Evolutionary conservation across 805 yeast genomes (phyloP).

Genomic region (Yarrowia deformans): DNA sequence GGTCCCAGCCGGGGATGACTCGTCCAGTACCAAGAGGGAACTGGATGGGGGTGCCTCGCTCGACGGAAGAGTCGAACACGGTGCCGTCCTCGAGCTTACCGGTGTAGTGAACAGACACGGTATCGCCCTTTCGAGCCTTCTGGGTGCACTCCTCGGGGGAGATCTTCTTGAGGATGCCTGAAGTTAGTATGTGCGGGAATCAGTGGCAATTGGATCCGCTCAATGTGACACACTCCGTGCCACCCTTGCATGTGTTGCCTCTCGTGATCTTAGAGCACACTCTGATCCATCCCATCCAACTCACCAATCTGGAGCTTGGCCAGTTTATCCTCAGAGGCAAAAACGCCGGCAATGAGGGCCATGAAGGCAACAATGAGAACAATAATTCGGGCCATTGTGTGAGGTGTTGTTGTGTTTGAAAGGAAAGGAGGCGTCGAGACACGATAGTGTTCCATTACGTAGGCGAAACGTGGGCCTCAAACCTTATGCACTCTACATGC

Average conservation of each 20-base stretch:
- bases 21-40: slow-evolving; percentile 79
- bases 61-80: slow-evolving; percentile 75
- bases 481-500: slow-evolving; percentile 21
- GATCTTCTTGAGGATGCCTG: slow-evolving; percentile 58
- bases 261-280: neutral
- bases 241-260: neutral
- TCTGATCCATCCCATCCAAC: slow-evolving; percentile 2
- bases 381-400: slow-evolving; percentile 33
- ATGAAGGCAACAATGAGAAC: slow-evolving; percentile 33
- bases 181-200: neutral
- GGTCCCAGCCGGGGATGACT: slow-evolving; percentile 92
- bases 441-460: slow-evolving; percentile 10
- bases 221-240: neutral
- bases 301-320: slow-evolving; percentile 47
- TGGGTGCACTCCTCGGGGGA: slow-evolving; percentile 62
- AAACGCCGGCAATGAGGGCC: slow-evolving; percentile 38
- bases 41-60: slow-evolving; percentile 69
- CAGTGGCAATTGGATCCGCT: neutral
- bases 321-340: slow-evolving; percentile 40
- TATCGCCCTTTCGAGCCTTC: slow-evolving; percentile 70
- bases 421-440: slow-evolving; percentile 4
- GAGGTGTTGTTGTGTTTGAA: neutral
- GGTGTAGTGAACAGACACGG: slow-evolving; percentile 76
- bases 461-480: slow-evolving; percentile 21
- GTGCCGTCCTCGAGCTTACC: slow-evolving; percentile 74